Conservation (phyloP, 2,329 filamentous ascomycete species). For the Claviceps pazoutovae region DNA sequence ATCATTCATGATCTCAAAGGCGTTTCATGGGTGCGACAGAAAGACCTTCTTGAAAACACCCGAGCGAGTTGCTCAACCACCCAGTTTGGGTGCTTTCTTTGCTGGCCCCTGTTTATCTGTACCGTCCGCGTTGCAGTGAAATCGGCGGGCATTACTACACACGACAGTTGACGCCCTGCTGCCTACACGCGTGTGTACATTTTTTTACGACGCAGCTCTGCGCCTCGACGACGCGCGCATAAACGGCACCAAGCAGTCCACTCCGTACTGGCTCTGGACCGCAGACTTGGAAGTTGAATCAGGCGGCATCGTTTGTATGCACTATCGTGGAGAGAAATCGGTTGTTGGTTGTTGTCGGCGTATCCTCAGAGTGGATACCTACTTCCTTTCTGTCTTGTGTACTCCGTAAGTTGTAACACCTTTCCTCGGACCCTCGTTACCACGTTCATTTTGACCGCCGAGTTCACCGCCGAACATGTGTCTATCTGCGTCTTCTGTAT, state of each 20-base stretch:
- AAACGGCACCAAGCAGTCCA: not conserved
- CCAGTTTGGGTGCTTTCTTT: not conserved
- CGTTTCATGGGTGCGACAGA: not conserved
- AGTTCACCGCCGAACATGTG: too few relatives aligned
- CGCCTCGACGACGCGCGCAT: not conserved
- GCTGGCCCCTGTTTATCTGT: not conserved
- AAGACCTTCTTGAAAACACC: not conserved
- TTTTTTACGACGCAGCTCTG: not conserved
- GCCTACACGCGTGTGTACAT: not conserved
- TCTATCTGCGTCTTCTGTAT: too few relatives aligned
- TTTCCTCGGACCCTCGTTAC: too few relatives aligned
- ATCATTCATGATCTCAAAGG: not conserved
- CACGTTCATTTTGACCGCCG: too few relatives aligned
- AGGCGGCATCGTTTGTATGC: too few relatives aligned
- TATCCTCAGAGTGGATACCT: too few relatives aligned
- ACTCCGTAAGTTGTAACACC: too few relatives aligned
- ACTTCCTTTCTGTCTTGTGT: too few relatives aligned
- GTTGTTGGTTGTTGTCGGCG: too few relatives aligned
- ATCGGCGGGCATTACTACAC: not conserved
- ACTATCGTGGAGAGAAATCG: too few relatives aligned
- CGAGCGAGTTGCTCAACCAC: not conserved
- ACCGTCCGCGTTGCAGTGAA: not conserved
- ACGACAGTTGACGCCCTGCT: not conserved
- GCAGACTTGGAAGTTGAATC: too few relatives aligned
- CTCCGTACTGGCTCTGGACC: not conserved